A percentile compares a stretch with the other conserved stretches of the same genome.
phyloP scores from a whole-genome alignment of 306 rosid species.

The Phaseolus lunatus region DNA sequence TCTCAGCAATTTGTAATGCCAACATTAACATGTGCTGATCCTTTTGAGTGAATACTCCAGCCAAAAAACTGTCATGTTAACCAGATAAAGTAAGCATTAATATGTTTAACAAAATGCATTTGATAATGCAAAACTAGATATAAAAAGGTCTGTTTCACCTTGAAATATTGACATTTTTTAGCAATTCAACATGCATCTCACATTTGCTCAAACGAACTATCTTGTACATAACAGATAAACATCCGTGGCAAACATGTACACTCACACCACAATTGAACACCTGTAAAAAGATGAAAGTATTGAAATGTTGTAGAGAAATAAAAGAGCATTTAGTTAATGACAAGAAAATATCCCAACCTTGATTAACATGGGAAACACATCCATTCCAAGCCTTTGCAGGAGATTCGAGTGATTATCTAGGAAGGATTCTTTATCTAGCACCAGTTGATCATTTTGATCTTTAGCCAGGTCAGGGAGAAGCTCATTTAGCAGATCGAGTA shows the following conservation, averaged over 20 bases:
- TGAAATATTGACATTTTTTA: constrained; percentile 74
- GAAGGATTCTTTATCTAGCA: constrained; percentile 66
- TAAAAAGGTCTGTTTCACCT: constrained; percentile 64
- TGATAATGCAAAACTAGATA: constrained; percentile 33
- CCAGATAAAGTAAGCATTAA: constrained; percentile 37
- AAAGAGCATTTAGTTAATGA: constrained; percentile 15
- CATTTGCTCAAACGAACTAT: constrained; percentile 73
- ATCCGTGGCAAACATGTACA: constrained; percentile 80
- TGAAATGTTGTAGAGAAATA: constrained; percentile 27
- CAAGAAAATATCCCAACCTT: constrained; percentile 69
- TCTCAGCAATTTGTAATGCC: constrained; percentile 79
- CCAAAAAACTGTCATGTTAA: constrained; percentile 77
- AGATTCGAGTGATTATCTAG: constrained; percentile 65
- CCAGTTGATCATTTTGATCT: constrained; percentile 65
- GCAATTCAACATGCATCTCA: constrained; percentile 75
- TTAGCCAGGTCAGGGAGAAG: constrained; percentile 74
- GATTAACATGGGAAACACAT: constrained; percentile 82
- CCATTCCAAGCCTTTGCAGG: constrained; percentile 76
- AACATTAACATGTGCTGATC: constrained; percentile 85
- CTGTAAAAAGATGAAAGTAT: constrained; percentile 54
- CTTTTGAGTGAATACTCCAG: constrained; percentile 91
- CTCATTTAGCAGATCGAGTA: constrained; percentile 80
- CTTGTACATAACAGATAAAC: constrained; percentile 83
- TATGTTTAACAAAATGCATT: constrained; percentile 46
- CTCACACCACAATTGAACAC: constrained; percentile 94